phyloP scores from a whole-genome alignment of 2,329 filamentous ascomycete species.

The Ophiostoma himal-ulmi region DNA sequence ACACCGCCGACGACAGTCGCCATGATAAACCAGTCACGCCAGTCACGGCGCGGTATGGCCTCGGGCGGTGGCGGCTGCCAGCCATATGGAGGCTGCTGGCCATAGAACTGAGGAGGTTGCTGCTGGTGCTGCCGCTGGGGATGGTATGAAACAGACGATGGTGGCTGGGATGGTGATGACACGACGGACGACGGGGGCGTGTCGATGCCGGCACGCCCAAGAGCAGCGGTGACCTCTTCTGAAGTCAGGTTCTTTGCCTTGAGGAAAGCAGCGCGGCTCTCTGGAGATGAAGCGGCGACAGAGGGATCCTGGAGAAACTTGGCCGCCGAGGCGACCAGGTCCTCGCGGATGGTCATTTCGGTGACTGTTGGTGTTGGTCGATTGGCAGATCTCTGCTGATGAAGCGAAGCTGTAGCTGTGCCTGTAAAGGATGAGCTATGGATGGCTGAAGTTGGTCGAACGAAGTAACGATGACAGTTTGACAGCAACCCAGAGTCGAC shows the following conservation, averaged over 20 bases:
- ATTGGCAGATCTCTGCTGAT: not conserved
- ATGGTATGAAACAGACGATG: constrained; percentile 30
- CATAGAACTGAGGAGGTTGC: constrained; percentile 41
- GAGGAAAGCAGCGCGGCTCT: constrained; percentile 87
- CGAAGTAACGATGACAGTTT: not conserved
- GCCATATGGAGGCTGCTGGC: constrained; percentile 40
- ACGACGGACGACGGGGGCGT: constrained; percentile 36
- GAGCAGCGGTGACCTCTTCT: constrained; percentile 83
- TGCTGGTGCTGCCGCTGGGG: constrained; percentile 35
- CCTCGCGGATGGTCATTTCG: constrained; percentile 81
- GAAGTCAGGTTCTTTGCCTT: constrained; percentile 96
- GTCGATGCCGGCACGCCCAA: constrained; percentile 66
- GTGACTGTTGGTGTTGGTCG: not conserved
- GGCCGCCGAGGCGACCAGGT: constrained; percentile 77
- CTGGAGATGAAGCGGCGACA: constrained; percentile 80
- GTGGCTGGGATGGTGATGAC: constrained; percentile 30
- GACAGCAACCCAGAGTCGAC: not conserved
- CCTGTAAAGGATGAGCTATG: not conserved
- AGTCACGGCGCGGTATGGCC: constrained; percentile 72
- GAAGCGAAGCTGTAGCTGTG: not conserved
- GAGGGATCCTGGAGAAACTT: constrained; percentile 90
- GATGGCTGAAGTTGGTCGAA: not conserved
- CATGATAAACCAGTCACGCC: constrained; percentile 99
- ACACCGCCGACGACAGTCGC: constrained; percentile 89
- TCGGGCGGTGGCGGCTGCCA: constrained; percentile 52